Evolutionary conservation across 176 grass and related monocot species (phyloP).

Genomic region (Zea mays): DNA sequence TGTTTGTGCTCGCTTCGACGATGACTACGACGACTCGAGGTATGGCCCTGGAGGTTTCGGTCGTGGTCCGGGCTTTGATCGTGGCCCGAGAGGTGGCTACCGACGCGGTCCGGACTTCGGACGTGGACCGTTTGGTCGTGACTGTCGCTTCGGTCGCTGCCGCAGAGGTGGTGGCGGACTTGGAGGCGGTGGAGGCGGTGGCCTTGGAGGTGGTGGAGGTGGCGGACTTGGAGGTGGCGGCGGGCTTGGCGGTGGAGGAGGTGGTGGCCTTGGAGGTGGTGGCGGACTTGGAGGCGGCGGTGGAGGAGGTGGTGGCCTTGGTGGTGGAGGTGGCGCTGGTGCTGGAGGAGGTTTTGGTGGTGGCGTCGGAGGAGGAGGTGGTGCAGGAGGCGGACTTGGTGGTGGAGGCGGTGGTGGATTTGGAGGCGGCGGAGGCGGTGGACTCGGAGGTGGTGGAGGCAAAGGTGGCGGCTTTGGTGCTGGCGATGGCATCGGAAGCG

Average conservation of each 20-base stretch:
- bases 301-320: slow-evolving; percentile 25
- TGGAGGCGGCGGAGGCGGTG: slow-evolving; percentile 15
- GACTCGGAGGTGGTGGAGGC: slow-evolving; percentile 6
- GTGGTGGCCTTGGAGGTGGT: slow-evolving; percentile 29
- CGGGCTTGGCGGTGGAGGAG: slow-evolving; percentile 19
- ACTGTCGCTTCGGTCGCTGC: slow-evolving; percentile 44
- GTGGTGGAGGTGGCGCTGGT: slow-evolving; percentile 1
- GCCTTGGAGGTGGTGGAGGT: slow-evolving; percentile 10
- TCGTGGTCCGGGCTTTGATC: background rate
- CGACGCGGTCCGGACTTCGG: slow-evolving; percentile 20
- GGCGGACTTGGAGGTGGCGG: background rate
- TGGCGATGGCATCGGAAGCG: slow-evolving; percentile 21
- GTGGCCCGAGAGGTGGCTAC: background rate
- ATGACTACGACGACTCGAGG: slow-evolving; percentile 33
- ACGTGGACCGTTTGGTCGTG: slow-evolving; percentile 39
- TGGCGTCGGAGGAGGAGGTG: slow-evolving; percentile 12
- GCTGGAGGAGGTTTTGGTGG: slow-evolving; percentile 22
- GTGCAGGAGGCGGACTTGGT: slow-evolving; percentile 11
- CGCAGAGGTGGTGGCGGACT: slow-evolving; percentile 12
- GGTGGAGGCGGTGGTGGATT: slow-evolving; percentile 25
- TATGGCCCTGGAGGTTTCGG: background rate
- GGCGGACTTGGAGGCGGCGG: slow-evolving; percentile 15
- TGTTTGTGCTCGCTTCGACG: slow-evolving; percentile 9
- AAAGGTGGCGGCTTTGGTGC: slow-evolving; percentile 29
- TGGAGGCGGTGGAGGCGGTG: slow-evolving; percentile 15